Conservation (phyloP, 2,329 filamentous ascomycete genomes). For the Amylocarpus encephaloides region DNA sequence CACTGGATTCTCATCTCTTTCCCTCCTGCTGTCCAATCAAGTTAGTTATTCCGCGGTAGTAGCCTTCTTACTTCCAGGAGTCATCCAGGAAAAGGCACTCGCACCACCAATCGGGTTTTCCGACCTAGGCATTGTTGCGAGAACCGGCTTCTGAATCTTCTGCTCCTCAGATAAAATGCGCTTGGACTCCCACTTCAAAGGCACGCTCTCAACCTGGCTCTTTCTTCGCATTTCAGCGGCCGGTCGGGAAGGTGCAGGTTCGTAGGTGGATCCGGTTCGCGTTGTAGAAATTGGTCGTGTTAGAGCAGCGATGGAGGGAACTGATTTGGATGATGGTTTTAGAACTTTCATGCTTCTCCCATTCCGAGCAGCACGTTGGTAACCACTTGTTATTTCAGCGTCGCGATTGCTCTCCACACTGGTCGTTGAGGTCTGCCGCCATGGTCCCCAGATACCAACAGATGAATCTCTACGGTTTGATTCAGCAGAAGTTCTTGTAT, state of each 20-base stretch:
- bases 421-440: conserved; percentile 49
- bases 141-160: conserved; percentile 19
- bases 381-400: conserved; percentile 39
- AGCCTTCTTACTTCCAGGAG: conserved; percentile 43
- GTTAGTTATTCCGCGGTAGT: conserved; percentile 9
- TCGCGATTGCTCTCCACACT: conserved; percentile 19
- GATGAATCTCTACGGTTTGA: conserved; percentile 39
- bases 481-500: conserved; percentile 13
- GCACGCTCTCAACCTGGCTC: conserved; percentile 38
- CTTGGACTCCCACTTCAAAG: conserved; percentile 47
- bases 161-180: conserved; percentile 36
- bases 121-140: conserved; percentile 42
- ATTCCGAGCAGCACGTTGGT: conserved; percentile 63
- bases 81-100: conserved; percentile 92
- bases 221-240: conserved; percentile 49
- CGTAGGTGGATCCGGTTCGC: conserved; percentile 46
- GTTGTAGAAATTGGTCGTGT: conserved; percentile 35
- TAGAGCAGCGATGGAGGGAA: conserved; percentile 42
- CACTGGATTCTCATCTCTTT: too few species aligned
- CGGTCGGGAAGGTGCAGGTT: conserved; percentile 37
- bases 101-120: conserved; percentile 86
- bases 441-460: conserved; percentile 63
- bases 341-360: conserved; percentile 82
- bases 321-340: conserved; percentile 66
- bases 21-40: too few species aligned